These are phyloP conservation scores for Prototheca wickerhamii DNA, from an alignment of 163 green algal species.

Conservation along the genomic window DNA sequence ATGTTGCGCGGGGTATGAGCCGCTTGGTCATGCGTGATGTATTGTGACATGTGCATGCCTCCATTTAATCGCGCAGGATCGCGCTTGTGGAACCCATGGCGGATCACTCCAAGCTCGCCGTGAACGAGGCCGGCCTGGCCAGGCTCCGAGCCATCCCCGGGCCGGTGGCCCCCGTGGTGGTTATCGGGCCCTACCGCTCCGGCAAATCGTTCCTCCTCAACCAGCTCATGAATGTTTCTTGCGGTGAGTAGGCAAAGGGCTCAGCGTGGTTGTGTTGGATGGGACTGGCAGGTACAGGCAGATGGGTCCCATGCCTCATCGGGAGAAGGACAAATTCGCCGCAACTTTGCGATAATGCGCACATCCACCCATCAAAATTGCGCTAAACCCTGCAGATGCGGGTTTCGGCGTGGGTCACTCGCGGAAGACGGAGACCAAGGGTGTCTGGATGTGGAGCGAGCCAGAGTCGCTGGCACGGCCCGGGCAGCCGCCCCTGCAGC, in stretches of 20 bases:
- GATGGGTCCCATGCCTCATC: too few species aligned
- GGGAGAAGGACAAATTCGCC: too few species aligned
- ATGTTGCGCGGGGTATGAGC: too few species aligned
- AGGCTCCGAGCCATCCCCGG: conserved; percentile 38
- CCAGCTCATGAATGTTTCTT: conserved; percentile 78
- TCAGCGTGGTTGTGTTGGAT: too few species aligned
- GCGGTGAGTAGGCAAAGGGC: too few species aligned
- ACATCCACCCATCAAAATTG: too few species aligned
- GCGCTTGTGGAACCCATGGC: conserved; percentile 47
- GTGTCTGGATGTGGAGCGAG: conserved; percentile 90
- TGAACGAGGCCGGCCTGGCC: conserved; percentile 45
- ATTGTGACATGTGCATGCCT: too few species aligned
- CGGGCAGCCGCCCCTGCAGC: too few species aligned
- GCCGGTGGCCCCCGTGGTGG: conserved; percentile 62
- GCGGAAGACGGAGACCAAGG: conserved; percentile 77
- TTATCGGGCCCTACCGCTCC: conserved; percentile 85
- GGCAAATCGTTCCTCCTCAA: conserved; percentile 92
- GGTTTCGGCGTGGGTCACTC: conserved; percentile 89
- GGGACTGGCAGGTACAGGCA: too few species aligned
- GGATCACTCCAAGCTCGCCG: conserved; percentile 45
- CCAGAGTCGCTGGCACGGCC: too few species aligned
- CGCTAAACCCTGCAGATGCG: conserved; percentile 46
- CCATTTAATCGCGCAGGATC: conserved; percentile 20
- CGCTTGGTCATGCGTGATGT: too few species aligned
- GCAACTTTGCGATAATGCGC: too few species aligned